A percentile compares a stretch with the other conserved stretches of the same genome.
Evolutionary conservation across 768 basidiomycete species (phyloP).

Genomic region (Auricularia heimuer): DNA sequence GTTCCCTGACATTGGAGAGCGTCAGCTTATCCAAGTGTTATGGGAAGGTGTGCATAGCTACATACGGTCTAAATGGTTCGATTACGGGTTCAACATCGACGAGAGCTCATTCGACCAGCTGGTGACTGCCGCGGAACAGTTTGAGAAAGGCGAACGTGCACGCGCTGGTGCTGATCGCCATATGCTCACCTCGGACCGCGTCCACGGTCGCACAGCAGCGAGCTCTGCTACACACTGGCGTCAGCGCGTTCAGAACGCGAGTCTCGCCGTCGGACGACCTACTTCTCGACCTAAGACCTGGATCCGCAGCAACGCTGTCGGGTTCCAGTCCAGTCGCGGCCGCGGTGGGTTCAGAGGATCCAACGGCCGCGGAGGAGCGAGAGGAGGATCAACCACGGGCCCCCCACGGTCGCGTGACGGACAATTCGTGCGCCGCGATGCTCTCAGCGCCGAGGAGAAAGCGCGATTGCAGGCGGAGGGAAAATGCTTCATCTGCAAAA

Average conservation of each 20-base stretch:
- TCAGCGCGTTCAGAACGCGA: background rate
- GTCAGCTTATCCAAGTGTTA: constrained; percentile 22
- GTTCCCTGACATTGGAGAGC: constrained; percentile 20
- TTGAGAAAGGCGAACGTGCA: constrained; percentile 22
- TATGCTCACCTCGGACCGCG: background rate
- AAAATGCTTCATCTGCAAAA: constrained; percentile 21
- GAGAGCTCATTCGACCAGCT: constrained; percentile 19
- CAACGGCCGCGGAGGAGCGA: background rate
- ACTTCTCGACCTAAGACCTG: background rate
- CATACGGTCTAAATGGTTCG: constrained; percentile 24
- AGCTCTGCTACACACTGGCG: too few relatives aligned
- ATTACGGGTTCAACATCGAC: constrained; percentile 20
- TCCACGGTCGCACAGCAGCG: background rate
- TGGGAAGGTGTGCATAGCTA: constrained; percentile 23
- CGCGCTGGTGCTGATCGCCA: background rate
- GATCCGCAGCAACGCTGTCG: too few relatives aligned
- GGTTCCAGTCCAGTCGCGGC: too few relatives aligned
- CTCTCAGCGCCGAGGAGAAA: background rate
- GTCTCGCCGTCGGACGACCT: background rate
- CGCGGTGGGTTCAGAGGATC: too few relatives aligned
- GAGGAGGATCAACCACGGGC: background rate
- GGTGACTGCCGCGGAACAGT: constrained; percentile 17
- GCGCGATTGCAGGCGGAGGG: constrained; percentile 8
- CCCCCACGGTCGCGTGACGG: too few relatives aligned
- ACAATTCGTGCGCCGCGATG: background rate